These are phyloP conservation scores for Pulveroboletus sp. DNA, from an alignment of 768 basidiomycete genomes.

Conservation along the genomic window DNA sequence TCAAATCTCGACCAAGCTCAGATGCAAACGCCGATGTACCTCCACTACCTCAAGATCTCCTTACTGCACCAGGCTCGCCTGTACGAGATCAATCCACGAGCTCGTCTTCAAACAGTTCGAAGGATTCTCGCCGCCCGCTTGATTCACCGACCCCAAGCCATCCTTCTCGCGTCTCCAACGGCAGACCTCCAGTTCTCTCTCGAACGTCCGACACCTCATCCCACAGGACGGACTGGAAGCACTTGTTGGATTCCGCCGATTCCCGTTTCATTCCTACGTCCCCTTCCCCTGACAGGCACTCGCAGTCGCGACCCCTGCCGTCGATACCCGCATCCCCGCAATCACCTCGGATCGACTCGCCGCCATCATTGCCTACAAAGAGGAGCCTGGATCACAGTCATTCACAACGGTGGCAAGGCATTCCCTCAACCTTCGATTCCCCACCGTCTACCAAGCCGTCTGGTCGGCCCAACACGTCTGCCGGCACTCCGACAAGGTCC, in stretches of 20 bases:
- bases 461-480: conserved; percentile 40
- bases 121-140: conserved; percentile 18
- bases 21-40: conserved; percentile 16
- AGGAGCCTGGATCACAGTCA: conserved; percentile 17
- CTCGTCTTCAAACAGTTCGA: conserved; percentile 25
- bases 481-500: conserved; percentile 22
- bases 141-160: conserved; percentile 17
- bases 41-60: conserved; percentile 11
- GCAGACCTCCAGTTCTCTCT: conserved; percentile 10
- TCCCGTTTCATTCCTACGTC: conserved; percentile 9
- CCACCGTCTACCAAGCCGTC: conserved; percentile 14
- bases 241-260: conserved; percentile 19
- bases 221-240: conserved; percentile 20
- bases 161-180: conserved; percentile 5
- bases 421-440: background rate
- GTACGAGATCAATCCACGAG: conserved; percentile 19
- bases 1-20: conserved; percentile 22
- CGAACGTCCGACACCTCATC: conserved; percentile 1
- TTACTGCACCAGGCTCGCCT: conserved; percentile 15
- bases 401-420: conserved; percentile 10
- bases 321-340: conserved; percentile 32
- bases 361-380: conserved; percentile 18
- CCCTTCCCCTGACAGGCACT: conserved; percentile 8
- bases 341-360: conserved; percentile 11
- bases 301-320: conserved; percentile 18